Percentiles rank a stretch among this genome's conserved stretches.
Evolutionary conservation across 768 basidiomycete species (phyloP).

Genomic region (Mycena vitilis): DNA sequence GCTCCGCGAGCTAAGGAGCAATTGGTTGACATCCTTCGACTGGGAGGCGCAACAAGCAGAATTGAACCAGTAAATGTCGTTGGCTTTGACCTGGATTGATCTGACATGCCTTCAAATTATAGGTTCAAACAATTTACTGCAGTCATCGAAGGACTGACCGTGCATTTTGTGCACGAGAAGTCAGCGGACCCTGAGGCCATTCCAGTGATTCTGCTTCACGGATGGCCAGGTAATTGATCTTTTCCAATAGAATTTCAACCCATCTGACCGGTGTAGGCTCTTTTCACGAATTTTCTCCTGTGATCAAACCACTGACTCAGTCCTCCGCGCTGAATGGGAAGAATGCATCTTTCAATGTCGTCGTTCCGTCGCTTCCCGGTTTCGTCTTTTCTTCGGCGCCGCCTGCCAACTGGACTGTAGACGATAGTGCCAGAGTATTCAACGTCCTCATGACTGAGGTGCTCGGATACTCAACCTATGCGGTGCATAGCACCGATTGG

Average conservation of each 20-base stretch:
- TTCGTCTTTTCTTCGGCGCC: conserved; percentile 37
- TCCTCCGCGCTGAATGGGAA: background rate
- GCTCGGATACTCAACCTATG: conserved; percentile 39
- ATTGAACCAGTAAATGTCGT: conserved; percentile 10
- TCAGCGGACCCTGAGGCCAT: conserved; percentile 6
- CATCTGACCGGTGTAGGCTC: conserved; percentile 7
- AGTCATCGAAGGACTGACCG: conserved; percentile 25
- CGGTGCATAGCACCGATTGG: conserved; percentile 40
- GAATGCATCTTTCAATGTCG: conserved; percentile 18
- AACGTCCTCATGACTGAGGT: conserved; percentile 42
- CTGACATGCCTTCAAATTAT: too few relatives aligned
- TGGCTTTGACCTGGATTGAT: too few relatives aligned
- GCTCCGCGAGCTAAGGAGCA: background rate
- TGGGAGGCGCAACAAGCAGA: conserved; percentile 13
- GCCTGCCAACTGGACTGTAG: conserved; percentile 33
- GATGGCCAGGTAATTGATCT: conserved; percentile 22
- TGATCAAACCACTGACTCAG: background rate
- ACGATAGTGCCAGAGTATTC: conserved; percentile 40
- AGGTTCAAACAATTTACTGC: conserved; percentile 29
- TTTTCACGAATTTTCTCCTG: conserved; percentile 18
- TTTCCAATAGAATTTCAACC: too few relatives aligned
- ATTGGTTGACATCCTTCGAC: conserved; percentile 4
- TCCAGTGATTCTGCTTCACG: conserved; percentile 25
- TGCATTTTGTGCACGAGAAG: conserved; percentile 14
- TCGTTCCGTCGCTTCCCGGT: conserved; percentile 33